Percentiles rank a stretch among this genome's conserved stretches.
phyloP scores from a whole-genome alignment of 2,329 filamentous ascomycete genomes.

The Epichloe sibirici region DNA sequence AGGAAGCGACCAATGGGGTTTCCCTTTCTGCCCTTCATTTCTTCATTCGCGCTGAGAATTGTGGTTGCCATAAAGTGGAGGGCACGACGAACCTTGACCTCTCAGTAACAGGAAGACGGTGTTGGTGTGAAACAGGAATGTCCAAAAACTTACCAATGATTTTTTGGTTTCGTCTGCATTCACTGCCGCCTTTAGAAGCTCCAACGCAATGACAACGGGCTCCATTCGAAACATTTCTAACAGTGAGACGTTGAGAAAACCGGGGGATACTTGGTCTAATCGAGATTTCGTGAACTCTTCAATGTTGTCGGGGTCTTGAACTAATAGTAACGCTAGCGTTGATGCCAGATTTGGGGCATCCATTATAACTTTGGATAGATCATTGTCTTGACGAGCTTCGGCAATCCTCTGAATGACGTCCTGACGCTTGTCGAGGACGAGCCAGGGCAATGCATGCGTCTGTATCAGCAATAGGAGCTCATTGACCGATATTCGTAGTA shows the following conservation, averaged over 20 bases:
- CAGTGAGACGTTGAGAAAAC: constrained; percentile 56
- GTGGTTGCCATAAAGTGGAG: constrained; percentile 33
- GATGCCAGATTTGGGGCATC: constrained; percentile 44
- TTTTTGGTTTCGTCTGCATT: constrained; percentile 50
- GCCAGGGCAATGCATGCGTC: constrained; percentile 69
- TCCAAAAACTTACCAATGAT: constrained; percentile 38
- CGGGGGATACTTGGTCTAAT: constrained; percentile 54
- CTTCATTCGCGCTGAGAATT: constrained; percentile 27
- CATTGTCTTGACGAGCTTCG: constrained; percentile 57
- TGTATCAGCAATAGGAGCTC: constrained; percentile 68
- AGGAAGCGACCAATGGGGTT: constrained; percentile 63
- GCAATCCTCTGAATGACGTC: constrained; percentile 76
- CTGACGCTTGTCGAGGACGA: constrained; percentile 65
- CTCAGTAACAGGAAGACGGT: neutral
- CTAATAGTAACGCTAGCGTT: constrained; percentile 46
- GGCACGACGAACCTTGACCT: constrained; percentile 33
- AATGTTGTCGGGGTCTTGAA: constrained; percentile 42
- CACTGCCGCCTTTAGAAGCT: constrained; percentile 69
- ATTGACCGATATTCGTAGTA: constrained; percentile 63
- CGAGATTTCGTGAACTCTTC: constrained; percentile 57
- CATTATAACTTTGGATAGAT: constrained; percentile 44
- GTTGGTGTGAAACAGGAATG: neutral
- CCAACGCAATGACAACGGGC: constrained; percentile 62
- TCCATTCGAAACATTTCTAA: constrained; percentile 61
- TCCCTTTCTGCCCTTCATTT: constrained; percentile 33